Base-by-base conservation (phyloP, 371 early-diverging fungal genomes). In the Lichtheimia ornata region DNA sequence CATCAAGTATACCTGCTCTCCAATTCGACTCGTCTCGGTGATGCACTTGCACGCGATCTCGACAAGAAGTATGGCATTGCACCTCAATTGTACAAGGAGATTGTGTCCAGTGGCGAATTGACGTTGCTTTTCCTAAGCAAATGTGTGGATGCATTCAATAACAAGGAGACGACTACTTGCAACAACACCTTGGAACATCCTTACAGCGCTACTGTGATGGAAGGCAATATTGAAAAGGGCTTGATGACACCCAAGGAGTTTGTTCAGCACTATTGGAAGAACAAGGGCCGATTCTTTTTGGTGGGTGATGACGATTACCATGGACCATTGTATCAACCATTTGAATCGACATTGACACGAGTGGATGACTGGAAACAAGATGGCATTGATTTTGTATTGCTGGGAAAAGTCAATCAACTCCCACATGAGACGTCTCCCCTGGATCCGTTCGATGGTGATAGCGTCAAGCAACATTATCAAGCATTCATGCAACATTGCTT, bases 31-130 rank as follows among this genome's bases (percentile, higher is more conserved):
- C 71, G 80, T 22, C 54, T 76, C 7, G 63, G 69, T 40, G 62
- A 64, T 27, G 65, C 64, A 25, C 69, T 80, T 7, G 59, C 60
- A n/a, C 17, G 28, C 5, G 64, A 71, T 62, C 66, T 80, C 43
- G 53, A 59, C n/a, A 28, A 20, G 4, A 69, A 73, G 24, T 76
- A 69, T 50, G 73, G 53, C 17, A 71, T 80, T 17, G 30, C 35
- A 18, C 53, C 53, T 28, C 30, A n/a, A 1, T 54, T 42, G 13
- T 76, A 76, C 47, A 56, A 59, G 0, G 64, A 69, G 12, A 73
- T 80, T n/a, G 17, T 80, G 5, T 76, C 80, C 1, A 80, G 80
- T 27, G 80, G 80, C 2, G 66, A 67, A 40, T 51, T 74, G 13
- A 76, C 80, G 3, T 65, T 66, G 41, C 17, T 67, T 14, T 80